phyloP scores from a whole-genome alignment of 371 early-diverging fungal species.

The Umbelopsis sp. region DNA sequence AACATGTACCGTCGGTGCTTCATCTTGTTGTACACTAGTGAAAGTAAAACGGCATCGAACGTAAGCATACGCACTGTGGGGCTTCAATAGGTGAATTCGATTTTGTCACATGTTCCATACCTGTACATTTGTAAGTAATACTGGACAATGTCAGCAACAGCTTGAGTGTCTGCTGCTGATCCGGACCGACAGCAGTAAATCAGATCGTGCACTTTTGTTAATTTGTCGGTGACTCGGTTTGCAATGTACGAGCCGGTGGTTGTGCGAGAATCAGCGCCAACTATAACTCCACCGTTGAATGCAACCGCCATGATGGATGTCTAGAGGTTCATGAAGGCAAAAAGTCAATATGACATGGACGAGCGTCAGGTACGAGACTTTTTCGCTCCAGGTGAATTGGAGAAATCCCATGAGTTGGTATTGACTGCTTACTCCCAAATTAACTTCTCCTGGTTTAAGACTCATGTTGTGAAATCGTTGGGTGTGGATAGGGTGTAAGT shows the following conservation, averaged over 20 bases:
- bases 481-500: constrained; percentile 12
- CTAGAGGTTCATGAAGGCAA: constrained; percentile 46
- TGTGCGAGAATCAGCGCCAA: constrained; percentile 99
- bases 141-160: constrained; percentile 94
- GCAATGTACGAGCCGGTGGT: constrained; percentile 97
- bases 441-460: constrained; percentile 93
- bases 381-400: background rate
- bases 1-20: constrained; percentile 85
- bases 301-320: constrained; percentile 99
- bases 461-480: constrained; percentile 39
- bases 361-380: background rate
- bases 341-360: background rate
- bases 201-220: constrained; percentile 95
- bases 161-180: constrained; percentile 99
- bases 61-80: background rate
- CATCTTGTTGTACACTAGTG: constrained; percentile 80
- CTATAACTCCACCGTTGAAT: constrained; percentile 94
- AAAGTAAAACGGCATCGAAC: background rate
- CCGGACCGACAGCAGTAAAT: constrained; percentile 99
- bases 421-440: constrained; percentile 80
- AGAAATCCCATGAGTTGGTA: background rate
- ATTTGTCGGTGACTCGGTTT: constrained; percentile 98
- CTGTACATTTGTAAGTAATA: constrained; percentile 91
- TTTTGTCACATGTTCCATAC: constrained; percentile 46
- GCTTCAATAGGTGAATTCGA: no score